phyloP scores from a whole-genome alignment of 2,329 filamentous ascomycete genomes.

The Teratosphaeria zuluensis region DNA sequence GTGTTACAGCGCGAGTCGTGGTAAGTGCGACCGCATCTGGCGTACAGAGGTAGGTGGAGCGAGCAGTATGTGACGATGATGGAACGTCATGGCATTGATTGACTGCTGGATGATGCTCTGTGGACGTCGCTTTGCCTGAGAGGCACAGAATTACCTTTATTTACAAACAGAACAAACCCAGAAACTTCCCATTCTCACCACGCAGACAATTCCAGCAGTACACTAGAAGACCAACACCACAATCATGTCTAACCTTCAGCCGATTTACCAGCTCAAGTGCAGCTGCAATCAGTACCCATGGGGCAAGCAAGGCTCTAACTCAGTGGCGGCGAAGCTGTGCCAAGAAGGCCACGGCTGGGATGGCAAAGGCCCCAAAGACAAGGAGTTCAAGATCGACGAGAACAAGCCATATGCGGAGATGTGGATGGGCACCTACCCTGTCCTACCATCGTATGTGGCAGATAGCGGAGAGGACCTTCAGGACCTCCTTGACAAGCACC shows the following conservation, averaged over 20 bases:
- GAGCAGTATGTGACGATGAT: not conserved
- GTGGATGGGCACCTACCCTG: constrained; percentile 71
- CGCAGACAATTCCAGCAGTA: not conserved
- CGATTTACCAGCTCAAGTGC: constrained; percentile 46
- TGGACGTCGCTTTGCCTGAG: not conserved
- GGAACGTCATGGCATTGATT: not conserved
- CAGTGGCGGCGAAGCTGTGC: constrained; percentile 56
- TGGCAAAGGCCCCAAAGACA: constrained; percentile 23
- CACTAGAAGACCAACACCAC: not conserved
- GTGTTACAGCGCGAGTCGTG: too few species aligned
- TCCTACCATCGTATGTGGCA: constrained; percentile 55
- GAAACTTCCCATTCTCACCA: not conserved
- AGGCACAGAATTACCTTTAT: not conserved
- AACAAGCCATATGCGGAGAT: constrained; percentile 54
- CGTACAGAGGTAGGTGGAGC: not conserved
- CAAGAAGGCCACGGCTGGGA: constrained; percentile 50
- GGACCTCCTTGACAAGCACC: constrained; percentile 52
- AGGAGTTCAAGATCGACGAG: constrained; percentile 55
- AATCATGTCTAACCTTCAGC: constrained; percentile 21
- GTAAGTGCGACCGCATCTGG: too few species aligned
- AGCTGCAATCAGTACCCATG: constrained; percentile 56
- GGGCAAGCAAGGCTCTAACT: constrained; percentile 59
- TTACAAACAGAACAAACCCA: not conserved
- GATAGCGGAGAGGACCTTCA: constrained; percentile 54
- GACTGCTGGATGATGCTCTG: not conserved